These are phyloP conservation scores for Aureobasidium sp. DNA, from an alignment of 2,329 filamentous ascomycete genomes.

Conservation along the genomic window DNA sequence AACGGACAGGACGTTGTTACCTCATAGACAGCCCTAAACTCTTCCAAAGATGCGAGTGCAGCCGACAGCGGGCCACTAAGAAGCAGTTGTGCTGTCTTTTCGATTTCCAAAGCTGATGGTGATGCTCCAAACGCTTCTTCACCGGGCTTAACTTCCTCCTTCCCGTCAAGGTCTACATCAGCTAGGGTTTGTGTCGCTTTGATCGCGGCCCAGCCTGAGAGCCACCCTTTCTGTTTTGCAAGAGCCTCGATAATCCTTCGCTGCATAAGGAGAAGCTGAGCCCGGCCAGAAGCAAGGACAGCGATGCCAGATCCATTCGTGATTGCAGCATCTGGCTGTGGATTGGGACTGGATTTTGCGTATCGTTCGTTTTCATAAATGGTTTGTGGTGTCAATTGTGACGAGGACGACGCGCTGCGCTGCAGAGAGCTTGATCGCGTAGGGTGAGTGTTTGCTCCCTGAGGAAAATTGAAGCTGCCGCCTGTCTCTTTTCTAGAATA, in stretches of 20 bases:
- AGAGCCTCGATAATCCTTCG: constrained; percentile 69
- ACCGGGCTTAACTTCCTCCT: neutral
- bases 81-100: neutral
- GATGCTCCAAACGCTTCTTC: neutral
- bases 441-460: constrained; percentile 16
- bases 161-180: constrained; percentile 30
- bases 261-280: constrained; percentile 72
- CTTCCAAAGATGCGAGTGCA: constrained; percentile 28
- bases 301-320: constrained; percentile 47
- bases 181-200: constrained; percentile 22
- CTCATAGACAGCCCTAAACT: constrained; percentile 35
- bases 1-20: constrained; percentile 15
- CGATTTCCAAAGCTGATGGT: neutral
- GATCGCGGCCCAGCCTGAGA: constrained; percentile 57
- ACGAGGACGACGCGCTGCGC: neutral
- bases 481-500: neutral
- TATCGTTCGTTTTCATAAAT: constrained; percentile 9
- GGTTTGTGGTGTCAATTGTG: neutral
- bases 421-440: constrained; percentile 13
- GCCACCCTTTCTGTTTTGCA: constrained; percentile 66
- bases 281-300: constrained; percentile 72
- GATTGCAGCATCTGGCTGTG: neutral
- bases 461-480: constrained; percentile 15
- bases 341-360: neutral
- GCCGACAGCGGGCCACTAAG: constrained; percentile 22